phyloP scores from a whole-genome alignment of 345 rosid genomes.

The Aquilaria yunnanensis region DNA sequence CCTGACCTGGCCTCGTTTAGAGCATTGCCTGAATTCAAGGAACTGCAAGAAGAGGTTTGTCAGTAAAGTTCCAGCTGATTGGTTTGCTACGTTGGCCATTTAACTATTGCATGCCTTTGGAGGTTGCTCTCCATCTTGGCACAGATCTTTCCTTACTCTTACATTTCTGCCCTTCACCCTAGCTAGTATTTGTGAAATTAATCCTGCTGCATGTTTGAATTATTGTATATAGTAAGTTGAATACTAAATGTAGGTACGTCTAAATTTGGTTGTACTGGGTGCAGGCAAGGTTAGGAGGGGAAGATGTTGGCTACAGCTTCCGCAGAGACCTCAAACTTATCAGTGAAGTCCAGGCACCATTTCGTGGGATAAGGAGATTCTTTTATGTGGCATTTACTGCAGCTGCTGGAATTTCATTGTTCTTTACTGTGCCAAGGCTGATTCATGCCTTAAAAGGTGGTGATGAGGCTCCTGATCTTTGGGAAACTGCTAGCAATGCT shows the following conservation, averaged over 20 bases:
- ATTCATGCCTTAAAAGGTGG: constrained; percentile 64
- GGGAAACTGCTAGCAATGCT: constrained; percentile 74
- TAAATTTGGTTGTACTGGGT: constrained; percentile 9
- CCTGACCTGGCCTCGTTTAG: constrained; percentile 94
- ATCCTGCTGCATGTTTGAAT: not conserved
- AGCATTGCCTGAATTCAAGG: constrained; percentile 89
- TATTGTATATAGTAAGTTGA: not conserved
- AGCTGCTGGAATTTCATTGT: constrained; percentile 86
- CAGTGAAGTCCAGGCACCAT: constrained; percentile 97
- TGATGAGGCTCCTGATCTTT: constrained; percentile 75
- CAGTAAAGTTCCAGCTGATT: constrained; percentile 2
- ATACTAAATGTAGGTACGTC: constrained; percentile 3
- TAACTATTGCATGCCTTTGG: not conserved
- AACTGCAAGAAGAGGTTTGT: constrained; percentile 89
- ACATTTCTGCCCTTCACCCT: not conserved
- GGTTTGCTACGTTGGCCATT: not conserved
- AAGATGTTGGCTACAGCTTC: constrained; percentile 84
- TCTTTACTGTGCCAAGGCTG: constrained; percentile 83
- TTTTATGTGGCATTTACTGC: constrained; percentile 71
- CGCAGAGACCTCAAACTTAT: constrained; percentile 94
- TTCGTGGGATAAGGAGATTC: constrained; percentile 86
- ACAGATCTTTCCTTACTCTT: not conserved
- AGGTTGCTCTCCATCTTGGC: not conserved
- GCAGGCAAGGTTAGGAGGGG: constrained; percentile 95
- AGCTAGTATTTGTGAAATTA: not conserved